Percentiles rank a stretch among this genome's conserved stretches.
phyloP scores from a whole-genome alignment of 2,329 filamentous ascomycete genomes.

The Parafenestella ontariensis region DNA sequence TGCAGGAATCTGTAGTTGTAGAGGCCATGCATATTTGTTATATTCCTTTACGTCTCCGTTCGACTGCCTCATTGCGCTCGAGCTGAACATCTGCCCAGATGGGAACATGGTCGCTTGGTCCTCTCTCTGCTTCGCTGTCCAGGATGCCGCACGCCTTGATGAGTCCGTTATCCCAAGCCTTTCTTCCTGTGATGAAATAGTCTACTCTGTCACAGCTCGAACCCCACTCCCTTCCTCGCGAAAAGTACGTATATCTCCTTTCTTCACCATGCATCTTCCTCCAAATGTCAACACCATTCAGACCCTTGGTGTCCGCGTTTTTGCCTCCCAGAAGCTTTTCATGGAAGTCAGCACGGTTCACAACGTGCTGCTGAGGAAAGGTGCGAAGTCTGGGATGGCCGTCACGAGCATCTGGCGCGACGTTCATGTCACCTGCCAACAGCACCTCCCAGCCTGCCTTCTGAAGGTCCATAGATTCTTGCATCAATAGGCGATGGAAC shows the following conservation, averaged over 20 bases:
- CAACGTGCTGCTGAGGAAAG: constrained; percentile 56
- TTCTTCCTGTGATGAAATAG: constrained; percentile 56
- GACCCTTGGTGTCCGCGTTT: constrained; percentile 14
- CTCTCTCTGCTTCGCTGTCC: constrained; percentile 54
- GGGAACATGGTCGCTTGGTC: constrained; percentile 63
- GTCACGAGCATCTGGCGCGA: constrained; percentile 54
- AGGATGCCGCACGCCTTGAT: constrained; percentile 51
- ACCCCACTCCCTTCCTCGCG: constrained; percentile 55
- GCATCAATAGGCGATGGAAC: constrained; percentile 56
- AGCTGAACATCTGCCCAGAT: constrained; percentile 51
- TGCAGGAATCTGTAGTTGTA: background rate
- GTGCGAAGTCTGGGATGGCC: constrained; percentile 58
- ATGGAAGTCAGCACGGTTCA: constrained; percentile 61
- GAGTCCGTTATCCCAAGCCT: constrained; percentile 48
- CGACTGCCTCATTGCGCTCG: background rate
- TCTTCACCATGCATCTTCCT: constrained; percentile 53
- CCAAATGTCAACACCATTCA: constrained; percentile 56
- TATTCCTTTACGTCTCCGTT: background rate
- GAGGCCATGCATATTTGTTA: background rate
- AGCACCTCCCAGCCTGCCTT: constrained; percentile 53
- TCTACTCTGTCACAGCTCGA: constrained; percentile 63
- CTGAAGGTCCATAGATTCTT: constrained; percentile 55
- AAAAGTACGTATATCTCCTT: constrained; percentile 60
- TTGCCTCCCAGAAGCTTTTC: constrained; percentile 52
- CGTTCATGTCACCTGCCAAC: constrained; percentile 61